Conservation (phyloP, 768 basidiomycete genomes). For the Agrocybe pediades region DNA sequence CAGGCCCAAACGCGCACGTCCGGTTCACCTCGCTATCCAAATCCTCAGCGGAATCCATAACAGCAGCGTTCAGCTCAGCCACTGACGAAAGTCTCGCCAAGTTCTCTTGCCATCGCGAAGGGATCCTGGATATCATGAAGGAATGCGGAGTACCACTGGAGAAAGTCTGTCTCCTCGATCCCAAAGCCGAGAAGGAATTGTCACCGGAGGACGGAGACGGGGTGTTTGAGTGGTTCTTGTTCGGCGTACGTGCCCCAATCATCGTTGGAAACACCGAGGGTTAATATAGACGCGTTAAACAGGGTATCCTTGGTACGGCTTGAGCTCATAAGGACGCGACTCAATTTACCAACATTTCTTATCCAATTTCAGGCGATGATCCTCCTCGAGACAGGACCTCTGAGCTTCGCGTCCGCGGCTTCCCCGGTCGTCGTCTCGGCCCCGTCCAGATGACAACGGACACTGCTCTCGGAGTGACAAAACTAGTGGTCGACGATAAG, state of each 20-base stretch:
- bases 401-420: conserved; percentile 84
- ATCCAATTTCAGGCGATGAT: conserved; percentile 72
- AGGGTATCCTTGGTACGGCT: conserved; percentile 37
- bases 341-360: too few relatives aligned
- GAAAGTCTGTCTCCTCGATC: conserved; percentile 91
- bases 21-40: conserved; percentile 87
- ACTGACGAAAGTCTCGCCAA: conserved; percentile 27
- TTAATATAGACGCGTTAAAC: neutral
- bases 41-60: conserved; percentile 62
- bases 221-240: conserved; percentile 85
- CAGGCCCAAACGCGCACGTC: conserved; percentile 64
- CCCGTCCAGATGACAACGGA: conserved; percentile 98
- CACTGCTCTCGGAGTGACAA: conserved; percentile 92
- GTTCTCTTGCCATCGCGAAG: conserved; percentile 48
- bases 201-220: conserved; percentile 77
- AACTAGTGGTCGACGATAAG: conserved; percentile 77
- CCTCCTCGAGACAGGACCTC: conserved; percentile 93
- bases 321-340: too few relatives aligned
- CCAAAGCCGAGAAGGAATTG: conserved; percentile 72
- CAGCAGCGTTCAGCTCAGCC: conserved; percentile 25
- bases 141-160: conserved; percentile 41
- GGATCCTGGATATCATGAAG: conserved; percentile 64
- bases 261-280: neutral
- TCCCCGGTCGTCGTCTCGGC: conserved; percentile 84
- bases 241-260: conserved; percentile 60